Conservation (phyloP, 2,329 filamentous ascomycete genomes). For the Coniochaeta sp. region DNA sequence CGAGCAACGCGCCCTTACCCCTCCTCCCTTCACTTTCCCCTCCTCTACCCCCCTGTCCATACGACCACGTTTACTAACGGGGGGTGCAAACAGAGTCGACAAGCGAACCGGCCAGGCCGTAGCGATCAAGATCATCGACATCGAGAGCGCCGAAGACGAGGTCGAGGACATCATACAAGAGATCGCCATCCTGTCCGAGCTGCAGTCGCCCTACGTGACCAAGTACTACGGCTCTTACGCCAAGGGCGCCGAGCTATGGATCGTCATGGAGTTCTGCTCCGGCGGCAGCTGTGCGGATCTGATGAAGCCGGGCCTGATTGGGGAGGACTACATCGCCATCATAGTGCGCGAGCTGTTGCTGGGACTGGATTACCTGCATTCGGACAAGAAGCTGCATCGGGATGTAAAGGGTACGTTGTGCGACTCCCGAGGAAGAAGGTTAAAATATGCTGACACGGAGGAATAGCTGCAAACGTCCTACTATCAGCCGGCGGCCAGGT, state of each 20-base stretch:
- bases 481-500: constrained; percentile 88
- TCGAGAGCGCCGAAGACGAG: constrained; percentile 98
- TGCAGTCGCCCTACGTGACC: constrained; percentile 93
- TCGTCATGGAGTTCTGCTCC: constrained; percentile 98
- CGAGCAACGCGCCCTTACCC: no score
- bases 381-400: constrained; percentile 90
- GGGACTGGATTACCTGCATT: constrained; percentile 87
- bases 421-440: not conserved
- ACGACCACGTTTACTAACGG: constrained; percentile 10
- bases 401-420: constrained; percentile 76
- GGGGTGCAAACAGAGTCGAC: constrained; percentile 65
- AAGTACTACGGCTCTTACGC: constrained; percentile 97
- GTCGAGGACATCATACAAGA: constrained; percentile 99
- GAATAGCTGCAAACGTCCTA: constrained; percentile 86
- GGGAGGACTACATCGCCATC: constrained; percentile 95
- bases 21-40: no score
- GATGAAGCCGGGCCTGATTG: constrained; percentile 86
- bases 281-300: constrained; percentile 94
- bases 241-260: constrained; percentile 95
- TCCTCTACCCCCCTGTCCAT: not conserved
- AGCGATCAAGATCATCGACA: constrained; percentile 97
- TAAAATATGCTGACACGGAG: not conserved
- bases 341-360: constrained; percentile 85
- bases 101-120: constrained; percentile 89
- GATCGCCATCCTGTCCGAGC: constrained; percentile 92